These are phyloP conservation scores for Penicillium tannophilum DNA, from an alignment of 495 filamentous ascomycete species.

Conservation along the genomic window DNA sequence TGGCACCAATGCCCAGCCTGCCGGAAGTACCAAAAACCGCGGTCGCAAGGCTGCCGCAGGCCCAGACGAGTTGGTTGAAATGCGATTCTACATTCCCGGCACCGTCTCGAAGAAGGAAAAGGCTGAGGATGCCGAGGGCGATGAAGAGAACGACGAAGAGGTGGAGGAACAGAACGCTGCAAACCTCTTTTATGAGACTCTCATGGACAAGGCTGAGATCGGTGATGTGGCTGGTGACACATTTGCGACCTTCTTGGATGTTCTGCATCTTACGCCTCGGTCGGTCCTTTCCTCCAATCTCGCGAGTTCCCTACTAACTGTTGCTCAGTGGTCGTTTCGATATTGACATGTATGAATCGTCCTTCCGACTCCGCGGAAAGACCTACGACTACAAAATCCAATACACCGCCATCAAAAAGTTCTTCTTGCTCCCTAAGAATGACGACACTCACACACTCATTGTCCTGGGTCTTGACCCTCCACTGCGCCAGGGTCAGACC, in stretches of 20 bases:
- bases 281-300: constrained; percentile 36
- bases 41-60: constrained; percentile 88
- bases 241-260: constrained; percentile 94
- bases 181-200: constrained; percentile 91
- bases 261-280: constrained; percentile 96
- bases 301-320: constrained; percentile 31
- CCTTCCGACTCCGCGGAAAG: constrained; percentile 96
- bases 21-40: constrained; percentile 75
- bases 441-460: constrained; percentile 95
- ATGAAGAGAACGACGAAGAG: constrained; percentile 72
- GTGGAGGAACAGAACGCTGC: constrained; percentile 90
- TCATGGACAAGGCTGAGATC: constrained; percentile 99
- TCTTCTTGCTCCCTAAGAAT: constrained; percentile 96
- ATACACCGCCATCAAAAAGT: constrained; percentile 96
- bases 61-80: constrained; percentile 92
- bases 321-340: constrained; percentile 89
- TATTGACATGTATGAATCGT: constrained; percentile 99
- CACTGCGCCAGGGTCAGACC: constrained; percentile 95
- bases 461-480: constrained; percentile 92
- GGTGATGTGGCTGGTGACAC: constrained; percentile 97
- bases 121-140: constrained; percentile 68
- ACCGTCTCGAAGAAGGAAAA: constrained; percentile 84
- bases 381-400: constrained; percentile 99
- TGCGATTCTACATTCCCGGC: constrained; percentile 98
- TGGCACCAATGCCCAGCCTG: constrained; percentile 65